Conservation (phyloP, 208 protist species). For the Leptomonas seymouri region DNA sequence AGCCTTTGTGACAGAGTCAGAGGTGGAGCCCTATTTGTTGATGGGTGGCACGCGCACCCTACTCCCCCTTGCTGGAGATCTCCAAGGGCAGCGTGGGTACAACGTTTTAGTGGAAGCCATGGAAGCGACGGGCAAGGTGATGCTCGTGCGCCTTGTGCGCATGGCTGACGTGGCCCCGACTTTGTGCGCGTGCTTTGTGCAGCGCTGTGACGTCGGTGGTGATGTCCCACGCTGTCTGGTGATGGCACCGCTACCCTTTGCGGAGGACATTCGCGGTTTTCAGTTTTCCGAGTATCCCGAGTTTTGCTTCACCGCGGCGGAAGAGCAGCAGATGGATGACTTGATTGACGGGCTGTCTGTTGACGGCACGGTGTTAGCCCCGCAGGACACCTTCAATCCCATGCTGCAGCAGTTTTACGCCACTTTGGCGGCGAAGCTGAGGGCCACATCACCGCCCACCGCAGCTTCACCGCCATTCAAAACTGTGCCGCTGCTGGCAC, state of each 20-base stretch:
- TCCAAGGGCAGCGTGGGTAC: conserved; percentile 59
- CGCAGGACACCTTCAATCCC: conserved; percentile 87
- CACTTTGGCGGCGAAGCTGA: conserved; percentile 51
- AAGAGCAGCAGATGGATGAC: conserved; percentile 64
- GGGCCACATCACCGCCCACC: neutral
- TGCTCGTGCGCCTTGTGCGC: conserved; percentile 87
- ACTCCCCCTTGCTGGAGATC: conserved; percentile 68
- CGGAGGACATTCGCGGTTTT: conserved; percentile 83
- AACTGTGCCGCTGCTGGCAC: conserved; percentile 30
- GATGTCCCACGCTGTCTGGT: conserved; percentile 42
- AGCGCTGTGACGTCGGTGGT: neutral
- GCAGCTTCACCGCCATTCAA: neutral
- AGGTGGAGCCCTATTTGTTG: conserved; percentile 71
- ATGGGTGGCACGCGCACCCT: conserved; percentile 74
- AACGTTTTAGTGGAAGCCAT: conserved; percentile 79
- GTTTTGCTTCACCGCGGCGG: conserved; percentile 34
- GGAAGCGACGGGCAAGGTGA: conserved; percentile 36
- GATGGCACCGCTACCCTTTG: conserved; percentile 78
- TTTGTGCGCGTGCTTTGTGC: conserved; percentile 67
- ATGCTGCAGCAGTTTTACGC: conserved; percentile 87
- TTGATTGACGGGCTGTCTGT: conserved; percentile 83
- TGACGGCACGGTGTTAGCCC: conserved; percentile 53
- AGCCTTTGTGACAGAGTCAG: conserved; percentile 65
- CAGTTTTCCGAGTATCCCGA: conserved; percentile 62
- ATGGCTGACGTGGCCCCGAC: conserved; percentile 43